Evolutionary conservation across 352 stramenopile species (phyloP), one percentile per base, ranked within the genome.

Genomic region (Phytophthora kernoviae): DNA sequence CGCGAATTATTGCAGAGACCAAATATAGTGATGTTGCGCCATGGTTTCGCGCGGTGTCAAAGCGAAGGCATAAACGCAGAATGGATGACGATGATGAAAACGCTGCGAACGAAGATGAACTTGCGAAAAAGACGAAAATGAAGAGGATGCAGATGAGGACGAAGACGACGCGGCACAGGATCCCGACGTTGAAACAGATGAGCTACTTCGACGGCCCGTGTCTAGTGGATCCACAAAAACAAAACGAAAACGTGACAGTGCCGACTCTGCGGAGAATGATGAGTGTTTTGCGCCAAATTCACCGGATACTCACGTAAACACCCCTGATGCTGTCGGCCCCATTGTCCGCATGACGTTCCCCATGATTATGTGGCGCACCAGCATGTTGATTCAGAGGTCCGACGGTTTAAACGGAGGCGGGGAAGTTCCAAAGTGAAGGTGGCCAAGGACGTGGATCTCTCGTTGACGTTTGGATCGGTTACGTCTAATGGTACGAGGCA

Each of bases 241-340:
- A 51, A 84, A 83, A 39, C 68, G 78, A 41, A 87, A 84, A 51
- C 84, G 81, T 15, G 52, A 70, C 1, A 68, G 52, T n/a, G 40
- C 64, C 0, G 72, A 72, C 22, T 61, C 81, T 4, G 47, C 49
- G 3, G 79, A 89, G 26, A 89, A 81, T 30, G 81, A 90, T 41
- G 84, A 93, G 17, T 88, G 77, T 0, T 71, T 85, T 45, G 62
- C 57, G 5, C 84, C 84, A 12, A 64, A 76, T 8, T 91, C 84
- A 0, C 84, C 84, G 0, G 81, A 93, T 54, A 84, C 78, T 0
- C 81, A 90, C 55, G 68, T 90, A 17, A 93, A 93, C 70, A 79
- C 70, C 4, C 81, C 81, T 0, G 62, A 87, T 24, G 72, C 71
- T 17, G 53, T 43, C 1, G 70, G 71, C 3, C 68, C 77, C 0